These are phyloP conservation scores for Naganishia vaughanmartiniae DNA, from an alignment of 768 basidiomycete species.

Conservation along the genomic window DNA sequence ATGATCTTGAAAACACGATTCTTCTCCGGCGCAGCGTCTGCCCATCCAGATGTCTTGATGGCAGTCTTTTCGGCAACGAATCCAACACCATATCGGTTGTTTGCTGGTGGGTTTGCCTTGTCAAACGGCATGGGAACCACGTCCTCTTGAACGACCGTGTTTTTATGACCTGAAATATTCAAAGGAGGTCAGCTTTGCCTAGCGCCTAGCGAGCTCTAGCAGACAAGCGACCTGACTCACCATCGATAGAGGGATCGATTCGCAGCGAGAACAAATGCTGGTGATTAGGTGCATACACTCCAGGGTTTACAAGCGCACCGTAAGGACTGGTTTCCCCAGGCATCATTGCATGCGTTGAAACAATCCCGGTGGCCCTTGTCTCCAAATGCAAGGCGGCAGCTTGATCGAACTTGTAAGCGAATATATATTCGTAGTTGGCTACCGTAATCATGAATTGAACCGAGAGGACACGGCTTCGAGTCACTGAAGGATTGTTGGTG, in stretches of 20 bases:
- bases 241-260: conserved; percentile 44
- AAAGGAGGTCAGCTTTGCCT: background rate
- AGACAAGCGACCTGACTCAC: conserved; percentile 21
- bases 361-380: conserved; percentile 47
- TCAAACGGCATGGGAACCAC: conserved; percentile 35
- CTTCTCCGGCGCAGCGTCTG: conserved; percentile 40
- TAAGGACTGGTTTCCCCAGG: conserved; percentile 41
- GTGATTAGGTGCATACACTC: conserved; percentile 40
- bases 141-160: conserved; percentile 44
- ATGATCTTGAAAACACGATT: conserved; percentile 41
- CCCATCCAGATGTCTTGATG: conserved; percentile 37
- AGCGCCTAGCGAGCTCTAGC: background rate
- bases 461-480: conserved; percentile 42
- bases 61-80: conserved; percentile 38
- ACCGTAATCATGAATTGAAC: conserved; percentile 42
- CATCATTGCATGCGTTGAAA: conserved; percentile 40
- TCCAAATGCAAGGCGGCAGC: conserved; percentile 45
- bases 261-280: conserved; percentile 44
- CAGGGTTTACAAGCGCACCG: conserved; percentile 42
- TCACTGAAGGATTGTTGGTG: conserved; percentile 39
- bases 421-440: conserved; percentile 43
- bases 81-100: conserved; percentile 32
- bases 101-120: conserved; percentile 11
- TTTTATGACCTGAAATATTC: background rate
- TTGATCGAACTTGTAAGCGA: conserved; percentile 40